These are phyloP conservation scores for Aristolochia contorta DNA, from an alignment of 164 flowering plant genomes.

Conservation along the genomic window DNA sequence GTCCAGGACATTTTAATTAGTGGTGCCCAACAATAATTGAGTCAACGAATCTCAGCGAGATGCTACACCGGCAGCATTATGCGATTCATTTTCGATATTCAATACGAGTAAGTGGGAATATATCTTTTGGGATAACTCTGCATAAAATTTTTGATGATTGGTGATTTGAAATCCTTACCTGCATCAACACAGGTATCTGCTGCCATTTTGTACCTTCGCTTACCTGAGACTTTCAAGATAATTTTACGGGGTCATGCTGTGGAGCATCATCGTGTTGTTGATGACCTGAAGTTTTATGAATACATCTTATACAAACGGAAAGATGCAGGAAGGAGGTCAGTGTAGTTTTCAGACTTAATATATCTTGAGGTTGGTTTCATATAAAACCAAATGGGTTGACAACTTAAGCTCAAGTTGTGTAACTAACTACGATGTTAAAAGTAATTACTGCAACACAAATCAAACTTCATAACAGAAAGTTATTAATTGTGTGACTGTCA, in stretches of 20 bases:
- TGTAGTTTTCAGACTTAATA: background rate
- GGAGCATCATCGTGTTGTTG: constrained; percentile 63
- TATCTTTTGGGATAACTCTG: background rate
- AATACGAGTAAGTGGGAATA: constrained; percentile 64
- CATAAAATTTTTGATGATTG: background rate
- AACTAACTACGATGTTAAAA: too few species aligned
- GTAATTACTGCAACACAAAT: too few species aligned
- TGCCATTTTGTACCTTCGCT: constrained; percentile 69
- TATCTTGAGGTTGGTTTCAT: too few species aligned
- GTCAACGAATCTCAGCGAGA: constrained; percentile 10
- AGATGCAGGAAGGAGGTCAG: constrained; percentile 61
- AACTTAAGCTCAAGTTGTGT: too few species aligned
- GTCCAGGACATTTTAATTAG: constrained; percentile 64
- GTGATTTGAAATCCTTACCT: background rate
- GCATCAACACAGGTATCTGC: constrained; percentile 40
- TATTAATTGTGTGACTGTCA: too few species aligned
- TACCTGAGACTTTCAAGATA: constrained; percentile 58
- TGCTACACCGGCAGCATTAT: constrained; percentile 50
- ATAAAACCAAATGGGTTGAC: too few species aligned
- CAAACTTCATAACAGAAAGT: too few species aligned
- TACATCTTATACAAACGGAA: constrained; percentile 76
- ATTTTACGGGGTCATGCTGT: constrained; percentile 65
- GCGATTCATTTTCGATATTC: constrained; percentile 59
- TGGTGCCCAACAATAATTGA: constrained; percentile 24
- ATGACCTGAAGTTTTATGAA: constrained; percentile 62